phyloP scores from a whole-genome alignment of 1,284 basidiomycete genomes.

The Irpex lacteus region DNA sequence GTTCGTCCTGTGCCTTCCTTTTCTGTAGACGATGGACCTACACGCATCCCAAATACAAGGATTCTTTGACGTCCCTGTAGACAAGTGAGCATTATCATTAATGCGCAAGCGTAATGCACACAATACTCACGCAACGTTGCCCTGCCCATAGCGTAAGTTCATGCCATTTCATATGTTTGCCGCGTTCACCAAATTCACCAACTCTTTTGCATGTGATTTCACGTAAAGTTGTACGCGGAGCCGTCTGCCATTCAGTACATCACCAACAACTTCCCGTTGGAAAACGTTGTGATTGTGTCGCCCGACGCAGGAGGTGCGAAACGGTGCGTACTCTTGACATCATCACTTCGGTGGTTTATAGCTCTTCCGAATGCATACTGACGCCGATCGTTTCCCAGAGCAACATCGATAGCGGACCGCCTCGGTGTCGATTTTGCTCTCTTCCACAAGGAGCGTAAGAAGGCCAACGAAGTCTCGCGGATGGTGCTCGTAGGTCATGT shows the following conservation, averaged over 20 bases:
- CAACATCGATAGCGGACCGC: conserved; percentile 96
- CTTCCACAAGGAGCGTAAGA: conserved; percentile 99
- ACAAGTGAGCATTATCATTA: conserved; percentile 76
- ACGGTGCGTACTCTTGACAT: conserved; percentile 54
- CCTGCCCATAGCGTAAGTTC: conserved; percentile 45
- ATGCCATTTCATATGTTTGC: no score
- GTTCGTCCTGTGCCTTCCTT: background rate
- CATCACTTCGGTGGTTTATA: background rate
- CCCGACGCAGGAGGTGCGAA: conserved; percentile 99
- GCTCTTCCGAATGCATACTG: background rate
- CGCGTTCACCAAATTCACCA: background rate
- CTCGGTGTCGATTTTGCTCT: conserved; percentile 98
- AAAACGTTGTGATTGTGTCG: conserved; percentile 94
- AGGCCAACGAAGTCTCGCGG: conserved; percentile 97
- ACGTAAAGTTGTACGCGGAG: conserved; percentile 87
- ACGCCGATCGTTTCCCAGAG: conserved; percentile 46
- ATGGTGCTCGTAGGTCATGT: conserved; percentile 98
- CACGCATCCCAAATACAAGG: conserved; percentile 99
- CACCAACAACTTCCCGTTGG: conserved; percentile 85
- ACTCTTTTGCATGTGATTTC: conserved; percentile 12
- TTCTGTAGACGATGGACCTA: conserved; percentile 89
- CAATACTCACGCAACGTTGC: conserved; percentile 20
- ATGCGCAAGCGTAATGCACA: conserved; percentile 11
- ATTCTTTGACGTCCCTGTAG: conserved; percentile 99
- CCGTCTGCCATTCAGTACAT: conserved; percentile 97